phyloP scores from a whole-genome alignment of 352 stramenopile species.

The Pythium aristosporum region DNA sequence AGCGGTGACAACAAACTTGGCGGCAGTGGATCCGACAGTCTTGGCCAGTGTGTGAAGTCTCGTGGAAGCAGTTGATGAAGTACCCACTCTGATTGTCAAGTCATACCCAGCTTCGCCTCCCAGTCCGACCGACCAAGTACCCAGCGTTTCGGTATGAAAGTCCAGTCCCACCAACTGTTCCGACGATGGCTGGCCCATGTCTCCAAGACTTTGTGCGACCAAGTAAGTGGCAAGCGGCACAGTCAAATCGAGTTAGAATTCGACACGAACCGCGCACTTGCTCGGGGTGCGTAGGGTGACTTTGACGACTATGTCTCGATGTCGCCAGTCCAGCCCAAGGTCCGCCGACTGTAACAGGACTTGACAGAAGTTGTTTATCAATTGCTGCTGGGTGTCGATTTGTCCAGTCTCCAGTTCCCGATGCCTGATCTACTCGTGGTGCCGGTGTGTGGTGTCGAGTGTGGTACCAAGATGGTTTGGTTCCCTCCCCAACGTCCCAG shows the following conservation, averaged over 20 bases:
- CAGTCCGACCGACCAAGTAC: no score
- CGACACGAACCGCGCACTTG: no score
- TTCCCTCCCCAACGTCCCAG: background rate
- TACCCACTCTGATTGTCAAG: no score
- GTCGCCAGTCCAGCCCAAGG: background rate
- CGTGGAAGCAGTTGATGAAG: background rate
- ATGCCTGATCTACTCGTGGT: background rate
- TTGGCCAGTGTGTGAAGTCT: background rate
- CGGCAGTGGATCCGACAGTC: background rate
- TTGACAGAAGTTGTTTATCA: background rate
- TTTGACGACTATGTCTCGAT: background rate
- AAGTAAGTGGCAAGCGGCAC: no score
- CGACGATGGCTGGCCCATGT: no score
- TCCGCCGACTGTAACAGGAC: background rate
- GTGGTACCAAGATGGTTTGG: background rate
- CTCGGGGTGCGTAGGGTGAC: no score
- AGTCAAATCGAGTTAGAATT: background rate
- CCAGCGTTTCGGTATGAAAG: no score
- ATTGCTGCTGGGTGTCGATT: background rate
- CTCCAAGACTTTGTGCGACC: no score
- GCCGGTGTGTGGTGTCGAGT: background rate
- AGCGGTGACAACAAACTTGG: background rate
- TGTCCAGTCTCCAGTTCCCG: background rate
- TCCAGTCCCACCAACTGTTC: no score
- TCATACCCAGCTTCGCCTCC: no score